phyloP scores from a whole-genome alignment of 2,329 filamentous ascomycete genomes.

The Diaporthe citrichinensis region DNA sequence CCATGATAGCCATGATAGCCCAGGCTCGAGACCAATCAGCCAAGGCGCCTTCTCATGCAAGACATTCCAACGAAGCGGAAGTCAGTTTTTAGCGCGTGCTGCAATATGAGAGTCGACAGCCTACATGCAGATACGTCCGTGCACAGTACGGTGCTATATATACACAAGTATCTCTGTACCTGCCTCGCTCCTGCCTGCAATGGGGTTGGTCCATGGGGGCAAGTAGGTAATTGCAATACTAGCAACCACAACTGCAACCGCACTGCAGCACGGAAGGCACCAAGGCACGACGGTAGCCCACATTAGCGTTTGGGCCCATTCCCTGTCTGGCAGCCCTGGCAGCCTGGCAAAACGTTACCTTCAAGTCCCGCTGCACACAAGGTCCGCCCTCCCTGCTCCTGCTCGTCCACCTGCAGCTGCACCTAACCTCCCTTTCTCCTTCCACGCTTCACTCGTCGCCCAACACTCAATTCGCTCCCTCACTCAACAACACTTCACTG shows the following conservation, averaged over 20 bases:
- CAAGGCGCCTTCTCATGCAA: conserved; percentile 29
- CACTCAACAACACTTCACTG: conserved; percentile 3
- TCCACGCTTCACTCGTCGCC: conserved; percentile 13
- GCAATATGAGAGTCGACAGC: background rate
- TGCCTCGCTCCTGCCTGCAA: background rate
- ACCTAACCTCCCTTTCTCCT: conserved; percentile 1
- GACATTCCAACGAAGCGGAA: conserved; percentile 27
- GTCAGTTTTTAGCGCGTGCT: conserved; percentile 1
- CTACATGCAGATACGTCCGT: background rate
- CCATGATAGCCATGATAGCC: conserved; percentile 26
- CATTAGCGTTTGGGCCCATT: conserved; percentile 22
- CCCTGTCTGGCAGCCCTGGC: conserved; percentile 6
- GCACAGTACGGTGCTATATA: background rate
- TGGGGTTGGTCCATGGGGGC: background rate
- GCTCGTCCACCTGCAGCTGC: background rate
- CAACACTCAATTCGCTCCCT: conserved; percentile 4
- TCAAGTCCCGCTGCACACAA: conserved; percentile 25
- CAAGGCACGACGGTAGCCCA: conserved; percentile 2
- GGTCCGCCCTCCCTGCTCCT: background rate
- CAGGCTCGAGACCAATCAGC: conserved; percentile 14
- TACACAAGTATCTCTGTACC: conserved; percentile 9
- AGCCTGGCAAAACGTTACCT: conserved; percentile 28
- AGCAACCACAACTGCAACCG: background rate
- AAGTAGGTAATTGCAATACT: background rate
- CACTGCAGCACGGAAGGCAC: background rate